Evolutionary conservation across 257 asterid species (phyloP), one percentile per base, ranked within the genome.

Genomic region (Penstemon eatonii): DNA sequence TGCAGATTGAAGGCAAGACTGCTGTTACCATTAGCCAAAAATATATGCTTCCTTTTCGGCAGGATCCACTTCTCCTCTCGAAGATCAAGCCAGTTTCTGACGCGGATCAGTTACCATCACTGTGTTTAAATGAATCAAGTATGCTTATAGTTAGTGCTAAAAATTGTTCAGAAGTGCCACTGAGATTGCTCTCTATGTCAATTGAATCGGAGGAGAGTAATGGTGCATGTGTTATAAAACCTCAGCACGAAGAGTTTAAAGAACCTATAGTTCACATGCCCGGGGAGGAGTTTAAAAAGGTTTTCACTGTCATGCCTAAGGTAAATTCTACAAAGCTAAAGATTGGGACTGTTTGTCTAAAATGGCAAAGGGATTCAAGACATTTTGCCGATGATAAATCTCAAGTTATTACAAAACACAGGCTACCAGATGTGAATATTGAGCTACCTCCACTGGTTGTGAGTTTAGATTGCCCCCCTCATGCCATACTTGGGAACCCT

Each of bases 1-100:
- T 94, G 84, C 90, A 89, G 86, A 89, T 94, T 49, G 99, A 94
- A 86, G 99, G 97, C 62, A 91, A 80, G 79, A 86, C 84, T 70
- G 96, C 97, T 33, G 78, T 91, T 56, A 60, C 82, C 3, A 80
- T 94, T 72, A 87, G 79, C 82, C 99, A 89, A 75, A 81, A 77
- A 4, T 91, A 76, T 66, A 79, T 91, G 97, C 81, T 94, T 47
- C 96, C 95, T 3, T 91, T 89, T 68, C 85, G 91, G 59, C 80
- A 79, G 85, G 93, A 91, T 50, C 92, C 99, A 36, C 87, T 94
- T 64, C 60, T 94, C 78, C 86, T 92, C 43, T 91, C 96, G 9
- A 84, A 78, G 82, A 71, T 79, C 74, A 89, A 87, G 81, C 68
- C 86, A 39, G 81, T 70, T 59, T 63, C 79, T 52, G 95, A 83